Evolutionary conservation across 768 basidiomycete species (phyloP).

Genomic region (Rhizopogon vesiculosus): DNA sequence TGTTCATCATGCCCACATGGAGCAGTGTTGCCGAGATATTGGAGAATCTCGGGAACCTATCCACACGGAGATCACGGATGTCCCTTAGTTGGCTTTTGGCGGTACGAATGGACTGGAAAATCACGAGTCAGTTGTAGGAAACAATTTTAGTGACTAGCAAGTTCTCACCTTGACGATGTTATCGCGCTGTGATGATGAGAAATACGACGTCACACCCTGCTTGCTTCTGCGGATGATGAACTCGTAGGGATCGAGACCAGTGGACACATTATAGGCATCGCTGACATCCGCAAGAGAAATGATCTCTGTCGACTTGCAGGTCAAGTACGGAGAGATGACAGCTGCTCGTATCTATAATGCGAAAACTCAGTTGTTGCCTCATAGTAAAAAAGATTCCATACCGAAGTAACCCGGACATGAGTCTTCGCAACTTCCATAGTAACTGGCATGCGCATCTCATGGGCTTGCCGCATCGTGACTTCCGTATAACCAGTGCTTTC

Average conservation of each 20-base stretch:
- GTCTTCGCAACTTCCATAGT: conserved; percentile 58
- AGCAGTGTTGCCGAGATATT: conserved; percentile 84
- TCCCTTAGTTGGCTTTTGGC: conserved; percentile 70
- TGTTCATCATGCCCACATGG: conserved; percentile 81
- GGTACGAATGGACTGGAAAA: conserved; percentile 58
- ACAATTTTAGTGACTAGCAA: not conserved
- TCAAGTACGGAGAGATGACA: conserved; percentile 59
- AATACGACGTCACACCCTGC: conserved; percentile 71
- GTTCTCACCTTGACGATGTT: conserved; percentile 62
- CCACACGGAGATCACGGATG: conserved; percentile 43
- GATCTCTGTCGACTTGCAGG: conserved; percentile 79
- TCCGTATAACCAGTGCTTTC: conserved; percentile 46
- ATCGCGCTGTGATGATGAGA: conserved; percentile 68
- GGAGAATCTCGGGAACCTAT: conserved; percentile 71
- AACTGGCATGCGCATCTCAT: conserved; percentile 70
- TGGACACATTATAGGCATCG: conserved; percentile 80
- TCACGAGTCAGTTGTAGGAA: not conserved
- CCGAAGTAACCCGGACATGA: conserved; percentile 77
- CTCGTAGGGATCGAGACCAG: conserved; percentile 70
- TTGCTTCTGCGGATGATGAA: conserved; percentile 75
- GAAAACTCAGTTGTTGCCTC: conserved; percentile 3
- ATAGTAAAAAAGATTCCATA: conserved; percentile 28
- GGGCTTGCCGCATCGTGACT: conserved; percentile 61
- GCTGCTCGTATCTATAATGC: conserved; percentile 57
- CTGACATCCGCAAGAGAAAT: conserved; percentile 77